phyloP scores from a whole-genome alignment of 202 grass and related monocot species.

The Zoysia matrella region DNA sequence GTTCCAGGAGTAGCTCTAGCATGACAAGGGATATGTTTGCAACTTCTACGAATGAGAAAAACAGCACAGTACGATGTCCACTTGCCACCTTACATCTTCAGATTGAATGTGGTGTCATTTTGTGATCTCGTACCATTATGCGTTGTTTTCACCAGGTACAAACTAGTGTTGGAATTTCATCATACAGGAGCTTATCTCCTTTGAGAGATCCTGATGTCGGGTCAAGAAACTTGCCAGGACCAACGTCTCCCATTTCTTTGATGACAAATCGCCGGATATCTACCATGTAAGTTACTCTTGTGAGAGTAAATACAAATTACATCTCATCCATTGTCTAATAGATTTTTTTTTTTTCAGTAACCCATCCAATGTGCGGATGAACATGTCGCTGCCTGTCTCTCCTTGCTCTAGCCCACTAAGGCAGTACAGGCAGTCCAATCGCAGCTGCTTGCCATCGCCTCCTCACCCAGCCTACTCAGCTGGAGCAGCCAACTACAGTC shows the following conservation, averaged over 20 bases:
- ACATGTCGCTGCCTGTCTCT: constrained; percentile 86
- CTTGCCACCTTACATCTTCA: neutral
- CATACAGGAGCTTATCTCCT: constrained; percentile 83
- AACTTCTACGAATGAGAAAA: constrained; percentile 39
- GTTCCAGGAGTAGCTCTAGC: constrained; percentile 44
- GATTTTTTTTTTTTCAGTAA: constrained; percentile 46
- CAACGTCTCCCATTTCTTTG: constrained; percentile 55
- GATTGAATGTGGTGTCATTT: neutral
- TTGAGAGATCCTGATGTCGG: constrained; percentile 53
- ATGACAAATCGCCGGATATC: constrained; percentile 46
- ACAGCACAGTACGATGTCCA: constrained; percentile 31
- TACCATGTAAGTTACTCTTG: constrained; percentile 51
- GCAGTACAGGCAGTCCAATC: constrained; percentile 67
- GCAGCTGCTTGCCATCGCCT: constrained; percentile 89
- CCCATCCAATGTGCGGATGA: constrained; percentile 55
- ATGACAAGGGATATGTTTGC: constrained; percentile 48
- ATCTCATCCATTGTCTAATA: constrained; percentile 37
- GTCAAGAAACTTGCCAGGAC: constrained; percentile 41
- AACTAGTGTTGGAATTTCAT: constrained; percentile 44
- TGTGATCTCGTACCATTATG: constrained; percentile 22
- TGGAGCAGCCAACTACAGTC: constrained; percentile 83
- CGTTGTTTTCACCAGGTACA: constrained; percentile 42
- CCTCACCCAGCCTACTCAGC: constrained; percentile 91
- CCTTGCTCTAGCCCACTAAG: constrained; percentile 83
- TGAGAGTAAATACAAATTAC: neutral